Evolutionary conservation across 2,329 filamentous ascomycete species (phyloP), one percentile per base, ranked within the genome.

Genomic region (Cercospora zeae-maydis): DNA sequence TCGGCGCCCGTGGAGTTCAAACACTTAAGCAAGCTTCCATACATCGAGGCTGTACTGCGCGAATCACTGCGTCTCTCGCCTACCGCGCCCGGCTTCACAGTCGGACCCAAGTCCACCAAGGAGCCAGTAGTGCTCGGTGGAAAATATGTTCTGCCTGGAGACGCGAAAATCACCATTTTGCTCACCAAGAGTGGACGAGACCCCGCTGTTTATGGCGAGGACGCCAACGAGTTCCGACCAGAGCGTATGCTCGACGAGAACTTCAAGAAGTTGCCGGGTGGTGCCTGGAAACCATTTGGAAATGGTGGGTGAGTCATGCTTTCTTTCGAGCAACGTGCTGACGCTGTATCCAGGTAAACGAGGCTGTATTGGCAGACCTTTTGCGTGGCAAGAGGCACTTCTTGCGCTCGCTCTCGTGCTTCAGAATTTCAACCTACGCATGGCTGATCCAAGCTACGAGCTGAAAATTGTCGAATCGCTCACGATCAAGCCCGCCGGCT

Each of bases 191-290:
- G 84, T 3, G 88, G 91, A 31, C 73, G 81, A 0, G 88, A 92
- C 68, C 86, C 85, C 0, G 76, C 76, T 1, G 84, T 90, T 0
- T 92, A 80, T 55, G 88, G 89, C 0, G 81, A 84, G 0, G 87
- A 90, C 63, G 87, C 87, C 1, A 73, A 82, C 0, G 82, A 86
- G 21, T 92, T 90, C 76, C 82, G 80, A 59, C 89, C 90, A 0
- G 89, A 92, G 72, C 81, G 89, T 8, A 90, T 92, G 88, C 75
- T 88, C 0, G 86, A 89, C 36, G 87, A 87, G 10, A 80, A 83
- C 19, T 92, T 91, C 69, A 83, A 85, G 63, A 71, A 70, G 16
- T 62, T 75, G 21, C 74, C 72, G 1, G 61, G 60, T 7, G 69
- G 70, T 14, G 61, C 71, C 8, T 75, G 73, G 73, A 73, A 73